Conservation (phyloP, 2,329 filamentous ascomycete species). For the Calonectria pseudoturangicola region DNA sequence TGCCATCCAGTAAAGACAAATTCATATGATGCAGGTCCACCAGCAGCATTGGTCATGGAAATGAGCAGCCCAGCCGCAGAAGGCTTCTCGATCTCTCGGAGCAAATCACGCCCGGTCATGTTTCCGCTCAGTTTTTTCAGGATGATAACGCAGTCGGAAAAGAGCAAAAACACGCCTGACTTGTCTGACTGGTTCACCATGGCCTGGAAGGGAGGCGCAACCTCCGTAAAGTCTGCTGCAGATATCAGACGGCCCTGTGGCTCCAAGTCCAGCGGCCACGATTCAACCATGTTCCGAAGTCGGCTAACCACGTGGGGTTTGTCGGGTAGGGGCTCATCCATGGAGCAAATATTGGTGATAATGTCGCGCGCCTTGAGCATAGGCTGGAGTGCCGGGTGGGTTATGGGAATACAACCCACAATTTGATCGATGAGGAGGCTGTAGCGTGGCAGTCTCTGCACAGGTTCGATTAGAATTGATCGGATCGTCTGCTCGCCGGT, state of each 20-base stretch:
- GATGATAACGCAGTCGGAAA: constrained; percentile 87
- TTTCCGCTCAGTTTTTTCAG: constrained; percentile 81
- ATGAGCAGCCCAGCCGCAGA: constrained; percentile 78
- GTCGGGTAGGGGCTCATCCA: constrained; percentile 83
- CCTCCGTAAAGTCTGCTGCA: constrained; percentile 86
- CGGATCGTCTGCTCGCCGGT: constrained; percentile 93
- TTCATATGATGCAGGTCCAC: constrained; percentile 78
- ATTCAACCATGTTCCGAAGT: constrained; percentile 84
- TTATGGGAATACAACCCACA: constrained; percentile 86
- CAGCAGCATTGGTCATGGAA: constrained; percentile 78
- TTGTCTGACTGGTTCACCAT: constrained; percentile 66
- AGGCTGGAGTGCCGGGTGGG: constrained; percentile 87
- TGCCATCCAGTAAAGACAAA: constrained; percentile 86
- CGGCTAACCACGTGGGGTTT: constrained; percentile 84
- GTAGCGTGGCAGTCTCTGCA: constrained; percentile 94
- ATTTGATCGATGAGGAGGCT: constrained; percentile 98
- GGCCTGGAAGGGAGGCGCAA: constrained; percentile 81
- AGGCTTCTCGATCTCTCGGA: constrained; percentile 90
- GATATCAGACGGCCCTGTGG: constrained; percentile 87
- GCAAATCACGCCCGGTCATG: constrained; percentile 83
- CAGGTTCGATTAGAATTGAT: constrained; percentile 95
- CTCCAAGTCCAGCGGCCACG: constrained; percentile 83
- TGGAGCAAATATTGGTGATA: constrained; percentile 96
- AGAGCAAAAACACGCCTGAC: constrained; percentile 86
- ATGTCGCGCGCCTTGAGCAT: constrained; percentile 94